Percentiles rank a stretch among this genome's conserved stretches.
Evolutionary conservation across 2,329 filamentous ascomycete species (phyloP).

Genomic region (Achaetomium macrosporum): DNA sequence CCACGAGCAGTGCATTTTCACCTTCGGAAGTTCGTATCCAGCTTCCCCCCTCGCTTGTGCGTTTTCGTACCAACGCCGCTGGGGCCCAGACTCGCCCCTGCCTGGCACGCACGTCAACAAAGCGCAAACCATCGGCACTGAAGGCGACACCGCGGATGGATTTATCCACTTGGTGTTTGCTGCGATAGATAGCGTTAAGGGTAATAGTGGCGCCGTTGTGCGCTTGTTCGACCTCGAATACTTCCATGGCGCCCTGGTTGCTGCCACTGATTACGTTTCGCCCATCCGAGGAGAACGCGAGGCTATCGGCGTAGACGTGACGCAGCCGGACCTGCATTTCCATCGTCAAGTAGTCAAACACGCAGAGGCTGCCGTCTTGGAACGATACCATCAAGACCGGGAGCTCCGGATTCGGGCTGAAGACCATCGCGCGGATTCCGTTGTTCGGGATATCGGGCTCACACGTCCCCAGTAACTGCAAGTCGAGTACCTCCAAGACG

Average conservation of each 20-base stretch:
- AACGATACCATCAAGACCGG: conserved; percentile 24
- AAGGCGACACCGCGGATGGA: conserved; percentile 28
- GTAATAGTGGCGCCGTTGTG: conserved; percentile 1
- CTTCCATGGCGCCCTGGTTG: conserved; percentile 23
- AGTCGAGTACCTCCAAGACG: conserved; percentile 24
- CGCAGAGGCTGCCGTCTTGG: conserved; percentile 23
- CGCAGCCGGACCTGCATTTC: conserved; percentile 11
- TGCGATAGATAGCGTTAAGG: conserved; percentile 27
- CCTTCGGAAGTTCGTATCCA: conserved; percentile 18
- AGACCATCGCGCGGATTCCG: conserved; percentile 25
- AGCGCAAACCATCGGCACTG: conserved; percentile 27
- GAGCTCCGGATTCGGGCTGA: conserved; percentile 27
- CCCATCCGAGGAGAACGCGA: conserved; percentile 28
- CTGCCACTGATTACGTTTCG: conserved; percentile 24
- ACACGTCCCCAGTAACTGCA: conserved; percentile 19
- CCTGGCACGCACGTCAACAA: conserved; percentile 29
- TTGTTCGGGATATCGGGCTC: conserved; percentile 14
- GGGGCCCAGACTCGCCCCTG: conserved; percentile 35
- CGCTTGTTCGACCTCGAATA: conserved; percentile 27
- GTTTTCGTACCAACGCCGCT: conserved; percentile 26
- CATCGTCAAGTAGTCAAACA: conserved; percentile 27
- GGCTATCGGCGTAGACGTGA: conserved; percentile 22
- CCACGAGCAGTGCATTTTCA: not conserved
- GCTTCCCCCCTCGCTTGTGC: conserved; percentile 12
- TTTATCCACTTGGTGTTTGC: conserved; percentile 24